Percentiles rank a stretch among this genome's conserved stretches.
Conservation (phyloP, 2,329 filamentous ascomycete genomes). For the Alternaria sp. region DNA sequence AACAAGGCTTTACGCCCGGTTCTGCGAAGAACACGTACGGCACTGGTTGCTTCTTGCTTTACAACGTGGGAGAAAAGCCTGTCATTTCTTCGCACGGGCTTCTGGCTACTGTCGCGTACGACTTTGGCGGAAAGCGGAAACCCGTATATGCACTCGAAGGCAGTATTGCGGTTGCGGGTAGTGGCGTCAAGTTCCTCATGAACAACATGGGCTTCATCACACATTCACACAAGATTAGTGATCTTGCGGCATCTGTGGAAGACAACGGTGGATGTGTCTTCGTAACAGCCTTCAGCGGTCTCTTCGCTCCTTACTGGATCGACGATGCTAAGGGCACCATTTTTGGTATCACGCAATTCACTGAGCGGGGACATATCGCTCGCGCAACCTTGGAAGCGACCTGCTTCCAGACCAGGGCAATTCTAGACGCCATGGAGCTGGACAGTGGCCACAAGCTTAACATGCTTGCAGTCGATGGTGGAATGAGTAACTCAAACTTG, state of each 20-base stretch:
- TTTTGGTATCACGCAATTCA: slow-evolving; percentile 87
- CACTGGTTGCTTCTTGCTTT: slow-evolving; percentile 88
- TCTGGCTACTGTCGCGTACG: slow-evolving; percentile 86
- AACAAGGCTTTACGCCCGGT: slow-evolving; percentile 83
- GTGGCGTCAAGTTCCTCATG: slow-evolving; percentile 75
- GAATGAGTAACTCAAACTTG: slow-evolving; percentile 86
- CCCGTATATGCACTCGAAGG: slow-evolving; percentile 85
- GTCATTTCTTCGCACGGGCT: slow-evolving; percentile 86
- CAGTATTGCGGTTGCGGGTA: slow-evolving; percentile 82
- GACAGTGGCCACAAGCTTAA: slow-evolving; percentile 80
- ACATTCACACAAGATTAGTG: slow-evolving; percentile 69
- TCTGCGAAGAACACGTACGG: slow-evolving; percentile 92
- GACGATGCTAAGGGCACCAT: slow-evolving; percentile 87
- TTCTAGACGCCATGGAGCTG: slow-evolving; percentile 89
- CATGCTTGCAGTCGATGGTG: slow-evolving; percentile 84
- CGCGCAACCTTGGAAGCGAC: slow-evolving; percentile 90
- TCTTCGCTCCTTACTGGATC: slow-evolving; percentile 95
- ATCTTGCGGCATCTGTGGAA: slow-evolving; percentile 69
- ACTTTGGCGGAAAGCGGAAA: slow-evolving; percentile 73
- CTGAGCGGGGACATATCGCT: slow-evolving; percentile 84
- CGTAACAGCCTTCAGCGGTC: slow-evolving; percentile 88
- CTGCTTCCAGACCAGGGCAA: slow-evolving; percentile 92
- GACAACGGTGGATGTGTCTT: slow-evolving; percentile 87
- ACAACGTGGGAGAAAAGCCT: slow-evolving; percentile 85
- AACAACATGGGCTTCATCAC: slow-evolving; percentile 72